phyloP scores from a whole-genome alignment of 2,329 filamentous ascomycete species.

The Paecilomyces dactylethromorphus region DNA sequence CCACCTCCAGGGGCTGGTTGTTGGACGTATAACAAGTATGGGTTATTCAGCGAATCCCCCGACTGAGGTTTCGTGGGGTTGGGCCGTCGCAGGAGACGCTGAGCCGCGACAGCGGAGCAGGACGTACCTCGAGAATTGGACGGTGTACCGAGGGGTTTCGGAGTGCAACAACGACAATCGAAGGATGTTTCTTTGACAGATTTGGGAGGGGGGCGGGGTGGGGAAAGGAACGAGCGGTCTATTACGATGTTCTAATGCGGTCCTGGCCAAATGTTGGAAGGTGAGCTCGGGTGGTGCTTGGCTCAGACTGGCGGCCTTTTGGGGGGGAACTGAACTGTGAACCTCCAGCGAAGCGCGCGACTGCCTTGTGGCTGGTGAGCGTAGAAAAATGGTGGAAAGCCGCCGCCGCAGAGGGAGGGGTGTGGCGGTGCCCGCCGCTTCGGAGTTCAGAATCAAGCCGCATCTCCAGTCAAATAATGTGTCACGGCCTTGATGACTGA shows the following conservation, averaged over 20 bases:
- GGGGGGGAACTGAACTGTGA: neutral
- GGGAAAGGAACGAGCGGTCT: slow-evolving; percentile 4
- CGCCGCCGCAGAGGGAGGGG: slow-evolving; percentile 4
- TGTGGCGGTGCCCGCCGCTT: slow-evolving; percentile 1
- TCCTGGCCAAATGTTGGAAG: slow-evolving; percentile 3
- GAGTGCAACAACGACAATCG: neutral
- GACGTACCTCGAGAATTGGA: slow-evolving; percentile 2
- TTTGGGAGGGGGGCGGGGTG: neutral
- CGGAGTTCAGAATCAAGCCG: neutral
- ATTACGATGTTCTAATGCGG: neutral
- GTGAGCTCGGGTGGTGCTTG: slow-evolving; percentile 6
- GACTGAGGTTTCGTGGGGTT: slow-evolving; percentile 33
- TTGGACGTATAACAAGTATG: slow-evolving; percentile 19
- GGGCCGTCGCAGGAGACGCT: neutral
- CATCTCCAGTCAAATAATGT: neutral
- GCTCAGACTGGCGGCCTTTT: neutral
- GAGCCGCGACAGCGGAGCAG: slow-evolving; percentile 4
- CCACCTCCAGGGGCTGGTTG: slow-evolving; percentile 3
- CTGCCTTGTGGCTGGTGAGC: slow-evolving; percentile 21
- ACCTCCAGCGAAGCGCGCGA: slow-evolving; percentile 1
- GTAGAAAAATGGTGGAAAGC: neutral
- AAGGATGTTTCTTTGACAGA: neutral
- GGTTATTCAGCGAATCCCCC: slow-evolving; percentile 15
- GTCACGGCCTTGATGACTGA: neutral
- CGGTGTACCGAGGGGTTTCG: neutral